Evolutionary conservation across 140 eudicot species (phyloP).

Genomic region (Oenanthe javanica): DNA sequence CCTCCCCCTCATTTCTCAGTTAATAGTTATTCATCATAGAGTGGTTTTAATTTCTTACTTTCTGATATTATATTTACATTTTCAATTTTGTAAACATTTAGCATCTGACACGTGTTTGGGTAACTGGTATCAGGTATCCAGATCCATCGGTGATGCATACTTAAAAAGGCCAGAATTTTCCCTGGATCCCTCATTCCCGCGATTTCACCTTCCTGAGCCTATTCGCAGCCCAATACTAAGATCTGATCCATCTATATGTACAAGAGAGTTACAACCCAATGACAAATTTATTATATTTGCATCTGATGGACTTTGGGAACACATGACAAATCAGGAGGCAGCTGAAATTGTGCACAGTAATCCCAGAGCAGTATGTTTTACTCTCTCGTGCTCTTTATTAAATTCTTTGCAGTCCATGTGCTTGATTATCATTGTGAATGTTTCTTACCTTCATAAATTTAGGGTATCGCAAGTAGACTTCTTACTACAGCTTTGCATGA

Average conservation of each 20-base stretch:
- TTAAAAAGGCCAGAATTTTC: constrained; percentile 39
- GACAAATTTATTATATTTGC: constrained; percentile 84
- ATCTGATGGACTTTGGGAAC: constrained; percentile 92
- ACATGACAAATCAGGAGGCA: constrained; percentile 52
- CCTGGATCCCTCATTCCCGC: constrained; percentile 24
- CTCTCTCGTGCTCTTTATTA: background rate
- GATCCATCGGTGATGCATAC: constrained; percentile 47
- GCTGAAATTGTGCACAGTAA: constrained; percentile 57
- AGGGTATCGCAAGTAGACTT: constrained; percentile 52
- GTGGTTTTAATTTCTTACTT: no score
- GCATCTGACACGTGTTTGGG: constrained; percentile 3
- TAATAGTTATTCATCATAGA: background rate
- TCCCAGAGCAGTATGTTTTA: constrained; percentile 50
- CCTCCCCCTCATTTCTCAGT: background rate
- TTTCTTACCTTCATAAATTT: background rate
- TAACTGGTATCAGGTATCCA: constrained; percentile 30
- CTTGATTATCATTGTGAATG: background rate
- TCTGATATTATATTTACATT: no score
- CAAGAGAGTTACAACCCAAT: constrained; percentile 32
- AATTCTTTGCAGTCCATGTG: background rate
- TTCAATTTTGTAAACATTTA: background rate
- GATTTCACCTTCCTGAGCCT: constrained; percentile 29
- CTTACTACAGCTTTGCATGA: constrained; percentile 29
- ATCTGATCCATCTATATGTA: constrained; percentile 32
- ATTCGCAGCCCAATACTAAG: constrained; percentile 20